phyloP scores from a whole-genome alignment of 768 basidiomycete species.

The Hirschioporus abietinus region DNA sequence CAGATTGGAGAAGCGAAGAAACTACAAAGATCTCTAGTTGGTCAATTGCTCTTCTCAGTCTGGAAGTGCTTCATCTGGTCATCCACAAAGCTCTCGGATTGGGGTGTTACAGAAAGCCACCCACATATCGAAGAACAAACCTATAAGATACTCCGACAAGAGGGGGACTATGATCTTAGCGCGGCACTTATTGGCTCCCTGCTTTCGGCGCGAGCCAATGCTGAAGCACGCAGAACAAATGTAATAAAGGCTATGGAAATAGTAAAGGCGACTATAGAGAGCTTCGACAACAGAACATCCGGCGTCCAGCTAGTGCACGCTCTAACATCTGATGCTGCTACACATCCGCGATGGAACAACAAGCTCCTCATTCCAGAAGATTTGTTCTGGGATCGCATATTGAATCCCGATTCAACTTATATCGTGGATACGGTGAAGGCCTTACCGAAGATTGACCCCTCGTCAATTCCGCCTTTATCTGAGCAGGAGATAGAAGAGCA shows the following conservation, averaged over 20 bases:
- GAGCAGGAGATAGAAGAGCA: slow-evolving; percentile 9
- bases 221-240: slow-evolving; percentile 1
- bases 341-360: background rate
- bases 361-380: slow-evolving; percentile 7
- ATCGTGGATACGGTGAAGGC: slow-evolving; percentile 7
- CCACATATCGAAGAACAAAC: slow-evolving; percentile 2
- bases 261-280: slow-evolving; percentile 11
- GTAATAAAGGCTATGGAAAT: slow-evolving; percentile 9
- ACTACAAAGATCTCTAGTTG: slow-evolving; percentile 7
- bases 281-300: slow-evolving; percentile 10
- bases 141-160: slow-evolving; percentile 14
- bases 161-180: slow-evolving; percentile 14
- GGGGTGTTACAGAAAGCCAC: slow-evolving; percentile 8
- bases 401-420: slow-evolving; percentile 8
- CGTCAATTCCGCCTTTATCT: background rate
- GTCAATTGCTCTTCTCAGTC: slow-evolving; percentile 10
- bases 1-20: slow-evolving; percentile 10
- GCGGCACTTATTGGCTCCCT: slow-evolving; percentile 12
- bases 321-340: background rate
- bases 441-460: slow-evolving; percentile 1
- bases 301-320: slow-evolving; percentile 13
- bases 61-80: slow-evolving; percentile 19
- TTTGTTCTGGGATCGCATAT: slow-evolving; percentile 9
- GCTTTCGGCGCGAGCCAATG: background rate
- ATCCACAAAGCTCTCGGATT: slow-evolving; percentile 11